Evolutionary conservation across 805 yeast species (phyloP), one percentile per base, ranked within the genome.

Genomic region (Starmerella potacharoeniae): DNA sequence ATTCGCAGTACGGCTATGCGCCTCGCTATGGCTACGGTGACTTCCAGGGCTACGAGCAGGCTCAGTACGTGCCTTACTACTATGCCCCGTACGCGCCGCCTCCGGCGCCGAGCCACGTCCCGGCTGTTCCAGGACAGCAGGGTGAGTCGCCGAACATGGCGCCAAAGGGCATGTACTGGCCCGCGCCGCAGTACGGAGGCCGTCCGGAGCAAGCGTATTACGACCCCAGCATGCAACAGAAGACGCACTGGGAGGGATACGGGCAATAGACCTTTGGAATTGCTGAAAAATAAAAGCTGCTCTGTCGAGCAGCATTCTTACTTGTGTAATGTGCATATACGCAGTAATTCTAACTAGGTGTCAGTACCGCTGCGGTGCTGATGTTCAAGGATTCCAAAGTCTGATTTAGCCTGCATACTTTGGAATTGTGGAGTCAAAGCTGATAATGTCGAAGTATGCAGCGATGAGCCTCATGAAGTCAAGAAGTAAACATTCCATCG

Each of bases 151-250:
- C 51, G 16, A 46, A 29, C 51, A 53, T 47, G 55, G 37, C 16
- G 35, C 45, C 45, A 3, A 52, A 52, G 45, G 55, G 51, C 36
- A 43, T 42, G 50, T 46, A 47, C 42, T 53, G 55, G 55, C 37
- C 51, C 6, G 41, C 35, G 39, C 51, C 51, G 34, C 51, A 48
- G 35, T 36, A 36, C 35, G 43, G 43, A 6, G 45, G 33, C 16
- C 51, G 43, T 16, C 51, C 51, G 6, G 49, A 54, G 41, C 56
- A 54, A 47, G 49, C 49, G 39, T 56, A 54, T 55, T 54, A 54
- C 49, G 59, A 56, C 29, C 52, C 51, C 43, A 49, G 42, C 30
- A 33, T 45, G 48, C 52, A 37, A 37, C 52, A 49, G 36, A 39
- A 51, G 57, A 37, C 51, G 49, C 47, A 49, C 31, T 41, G 49